Percentiles rank a stretch among this genome's conserved stretches.
phyloP scores from a whole-genome alignment of 1,284 basidiomycete species.

The Marasmius sp. region DNA sequence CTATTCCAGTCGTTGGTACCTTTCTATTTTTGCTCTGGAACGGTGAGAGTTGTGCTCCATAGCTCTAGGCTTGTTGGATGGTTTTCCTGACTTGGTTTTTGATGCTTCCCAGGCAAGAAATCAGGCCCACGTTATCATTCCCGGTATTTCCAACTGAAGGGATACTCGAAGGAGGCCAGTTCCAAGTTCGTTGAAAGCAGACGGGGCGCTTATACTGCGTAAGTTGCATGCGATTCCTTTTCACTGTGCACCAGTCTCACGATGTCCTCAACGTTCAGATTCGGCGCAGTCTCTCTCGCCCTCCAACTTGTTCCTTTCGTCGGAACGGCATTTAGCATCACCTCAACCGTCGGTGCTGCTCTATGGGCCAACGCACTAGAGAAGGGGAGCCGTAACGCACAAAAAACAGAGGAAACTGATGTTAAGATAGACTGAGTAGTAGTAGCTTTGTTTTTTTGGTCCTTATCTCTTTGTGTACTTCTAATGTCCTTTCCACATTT shows the following conservation, averaged over 20 bases:
- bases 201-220: slow-evolving; percentile 45
- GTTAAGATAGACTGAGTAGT: neutral
- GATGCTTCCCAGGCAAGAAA: slow-evolving; percentile 36
- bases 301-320: slow-evolving; percentile 66
- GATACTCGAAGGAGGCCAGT: slow-evolving; percentile 43
- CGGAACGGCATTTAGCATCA: slow-evolving; percentile 53
- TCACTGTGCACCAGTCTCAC: neutral
- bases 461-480: neutral
- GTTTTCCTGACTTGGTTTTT: neutral
- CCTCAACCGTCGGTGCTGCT: slow-evolving; percentile 66
- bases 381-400: slow-evolving; percentile 13
- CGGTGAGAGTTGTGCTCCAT: slow-evolving; percentile 27
- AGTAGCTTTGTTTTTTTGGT: neutral
- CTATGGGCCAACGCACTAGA: slow-evolving; percentile 71
- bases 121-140: slow-evolving; percentile 61
- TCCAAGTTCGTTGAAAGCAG: slow-evolving; percentile 54
- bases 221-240: slow-evolving; percentile 18
- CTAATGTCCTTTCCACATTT: slow-evolving; percentile 7
- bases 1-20: slow-evolving; percentile 68
- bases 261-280: slow-evolving; percentile 32
- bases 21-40: slow-evolving; percentile 59
- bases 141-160: slow-evolving; percentile 72
- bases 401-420: neutral
- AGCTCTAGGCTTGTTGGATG: neutral
- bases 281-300: slow-evolving; percentile 59